Evolutionary conservation across 805 yeast genomes (phyloP).

Genomic region (Cyberlindnera euphorbiiphila): DNA sequence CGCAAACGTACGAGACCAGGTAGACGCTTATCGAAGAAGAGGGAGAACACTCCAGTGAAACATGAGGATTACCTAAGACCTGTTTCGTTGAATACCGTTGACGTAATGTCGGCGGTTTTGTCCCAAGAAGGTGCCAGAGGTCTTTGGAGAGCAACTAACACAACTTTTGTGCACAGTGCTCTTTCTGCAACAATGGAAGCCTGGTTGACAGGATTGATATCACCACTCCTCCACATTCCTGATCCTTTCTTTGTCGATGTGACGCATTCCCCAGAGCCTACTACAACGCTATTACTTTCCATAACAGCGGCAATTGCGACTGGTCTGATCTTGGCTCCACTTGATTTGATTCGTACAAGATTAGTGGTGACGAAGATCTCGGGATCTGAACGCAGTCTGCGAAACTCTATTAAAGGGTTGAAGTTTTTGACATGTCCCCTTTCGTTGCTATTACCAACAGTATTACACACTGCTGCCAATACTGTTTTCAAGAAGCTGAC

Average conservation of each 20-base stretch:
- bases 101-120: slow-evolving; percentile 57
- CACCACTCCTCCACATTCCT: slow-evolving; percentile 78
- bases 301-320: slow-evolving; percentile 70
- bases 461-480: slow-evolving; percentile 57
- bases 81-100: slow-evolving; percentile 56
- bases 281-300: slow-evolving; percentile 61
- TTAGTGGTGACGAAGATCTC: slow-evolving; percentile 67
- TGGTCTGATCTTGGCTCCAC: slow-evolving; percentile 69
- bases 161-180: slow-evolving; percentile 75
- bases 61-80: slow-evolving; percentile 45
- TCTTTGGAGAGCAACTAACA: slow-evolving; percentile 68
- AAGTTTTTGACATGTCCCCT: slow-evolving; percentile 52
- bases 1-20: slow-evolving; percentile 21
- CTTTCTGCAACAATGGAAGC: slow-evolving; percentile 76
- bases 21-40: slow-evolving; percentile 4
- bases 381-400: slow-evolving; percentile 55
- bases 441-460: slow-evolving; percentile 61
- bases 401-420: slow-evolving; percentile 56
- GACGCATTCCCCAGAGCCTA: slow-evolving; percentile 74
- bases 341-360: slow-evolving; percentile 76
- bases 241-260: slow-evolving; percentile 86
- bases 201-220: slow-evolving; percentile 85
- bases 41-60: background rate
- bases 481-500: slow-evolving; percentile 61
- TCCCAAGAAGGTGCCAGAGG: slow-evolving; percentile 73